Base-by-base conservation (phyloP, 2,329 filamentous ascomycete species). In the Dryadomyces quercivorus region DNA sequence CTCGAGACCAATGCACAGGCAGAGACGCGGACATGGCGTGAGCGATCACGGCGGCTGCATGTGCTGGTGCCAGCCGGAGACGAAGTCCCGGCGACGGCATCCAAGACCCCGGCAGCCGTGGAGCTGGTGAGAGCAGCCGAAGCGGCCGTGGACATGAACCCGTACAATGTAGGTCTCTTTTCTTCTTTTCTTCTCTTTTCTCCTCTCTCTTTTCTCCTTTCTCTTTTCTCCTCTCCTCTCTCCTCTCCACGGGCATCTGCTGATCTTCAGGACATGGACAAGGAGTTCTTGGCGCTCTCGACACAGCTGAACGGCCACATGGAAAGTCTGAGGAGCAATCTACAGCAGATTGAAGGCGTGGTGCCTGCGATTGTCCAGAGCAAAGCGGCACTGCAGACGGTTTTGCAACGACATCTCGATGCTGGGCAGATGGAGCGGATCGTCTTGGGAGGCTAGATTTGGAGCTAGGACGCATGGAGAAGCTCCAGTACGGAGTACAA, bases 1-100 rank as follows among this genome's bases (percentile, higher is more conserved):
- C 67, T 86, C 26, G 76, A 82, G 63, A 66, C 68, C 3, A 81
- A 83, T 57, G 80, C 80, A 13, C 74, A 75, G 57, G 73, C 73
- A 2, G 78, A 81, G 64, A 71, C 72, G 26, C 67, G 70, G 45
- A 70, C 73, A 59, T 75, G 78, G 67, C 74, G 74, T 56, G 72
- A 78, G 43, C 66, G 71, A 43, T 61, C 72, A 40, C 71, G 72
- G 55, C 76, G 74, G 61, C 70, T 75, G 51, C 78, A 80, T 60
- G 69, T 69, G 2, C 66, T 81, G 16, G 74, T 73, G 16, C 75
- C 74, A 26, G 40, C 38, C 0, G 72, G 67, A 51, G 55, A 54
- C n/a, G 42, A 22, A n/a, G 40, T 13, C 3, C 20, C 15, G 20
- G n/a, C 40, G 12, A n/a, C 55, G 20, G 50, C 6, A 21, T 31